Evolutionary conservation across 805 yeast species (phyloP), one percentile per base, ranked within the genome.

Genomic region (Scheffersomyces ergatensis): DNA sequence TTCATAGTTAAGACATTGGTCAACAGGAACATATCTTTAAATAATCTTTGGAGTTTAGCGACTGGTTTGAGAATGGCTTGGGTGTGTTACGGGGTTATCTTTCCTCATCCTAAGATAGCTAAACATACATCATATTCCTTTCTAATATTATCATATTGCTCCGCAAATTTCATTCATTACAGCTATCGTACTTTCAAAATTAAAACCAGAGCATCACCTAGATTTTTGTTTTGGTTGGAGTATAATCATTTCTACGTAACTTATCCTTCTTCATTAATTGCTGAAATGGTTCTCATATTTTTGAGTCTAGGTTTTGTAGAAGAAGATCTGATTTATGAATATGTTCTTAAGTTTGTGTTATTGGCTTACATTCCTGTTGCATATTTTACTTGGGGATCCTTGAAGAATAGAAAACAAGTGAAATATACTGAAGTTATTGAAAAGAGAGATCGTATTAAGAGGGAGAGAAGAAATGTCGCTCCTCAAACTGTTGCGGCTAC

Each of bases 71-170:
- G 62, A 34, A 61, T 68, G 65, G 59, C 54, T 1, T 62, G 70
- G 69, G 30, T 70, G 5, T 62, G 73, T 50, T 70, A 62, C 46
- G 70, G 65, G 4, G 69, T 70, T 17, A 65, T 70, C 20, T 68
- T 58, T 40, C 68, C 69, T 2, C 69, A 65, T 42, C 74, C 74
- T 4, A 61, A 54, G 34, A 50, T 70, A 18, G 74, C 76, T 5
- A 67, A 61, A 40, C 75, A 70, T 49, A 61, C 67, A 2, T 50
- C 68, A 6, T 70, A 69, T 50, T 65, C 74, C 15, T 45, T 65
- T 8, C 54, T 70, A 39, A 66, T 70, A 5, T 7, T 53, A 11
- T 46, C 65, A 17, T 70, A 73, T 73, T 59, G 71, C 40, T n/a
- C 56, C 21, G 52, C 54, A 34, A 47, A 63, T 40, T 37, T 64